phyloP scores from a whole-genome alignment of 345 rosid genomes.

The Clausena lansium region DNA sequence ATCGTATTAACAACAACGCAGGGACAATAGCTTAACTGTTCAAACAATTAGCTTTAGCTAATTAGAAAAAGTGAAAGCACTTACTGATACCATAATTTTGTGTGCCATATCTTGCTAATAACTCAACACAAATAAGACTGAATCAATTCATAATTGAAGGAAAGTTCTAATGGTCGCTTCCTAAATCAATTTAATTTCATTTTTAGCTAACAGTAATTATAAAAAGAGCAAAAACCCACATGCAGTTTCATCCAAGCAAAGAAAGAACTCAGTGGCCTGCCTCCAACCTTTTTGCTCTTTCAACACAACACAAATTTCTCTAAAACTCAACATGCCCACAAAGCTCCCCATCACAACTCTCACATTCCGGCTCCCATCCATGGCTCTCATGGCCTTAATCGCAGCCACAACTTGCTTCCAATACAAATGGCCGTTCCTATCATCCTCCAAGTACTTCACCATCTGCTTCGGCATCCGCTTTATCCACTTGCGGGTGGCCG shows the following conservation, averaged over 20 bases:
- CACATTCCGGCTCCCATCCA: constrained; percentile 49
- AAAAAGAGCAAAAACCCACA: constrained; percentile 31
- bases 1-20: constrained; percentile 74
- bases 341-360: constrained; percentile 74
- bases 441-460: constrained; percentile 77
- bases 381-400: constrained; percentile 61
- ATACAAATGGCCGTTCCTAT: constrained; percentile 68
- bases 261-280: constrained; percentile 73
- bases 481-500: constrained; percentile 77
- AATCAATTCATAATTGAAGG: background rate
- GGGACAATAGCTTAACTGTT: constrained; percentile 80
- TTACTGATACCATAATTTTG: background rate
- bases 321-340: constrained; percentile 70
- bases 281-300: constrained; percentile 87
- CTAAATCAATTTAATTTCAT: background rate
- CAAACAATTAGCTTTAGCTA: constrained; percentile 11
- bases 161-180: background rate
- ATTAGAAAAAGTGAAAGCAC: background rate
- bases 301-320: constrained; percentile 90
- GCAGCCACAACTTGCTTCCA: constrained; percentile 90
- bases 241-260: constrained; percentile 96
- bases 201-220: background rate
- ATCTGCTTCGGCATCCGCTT: constrained; percentile 89
- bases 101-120: background rate
- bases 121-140: background rate